phyloP scores from a whole-genome alignment of 371 early-diverging fungal genomes.

The Apophysomyces elegans region DNA sequence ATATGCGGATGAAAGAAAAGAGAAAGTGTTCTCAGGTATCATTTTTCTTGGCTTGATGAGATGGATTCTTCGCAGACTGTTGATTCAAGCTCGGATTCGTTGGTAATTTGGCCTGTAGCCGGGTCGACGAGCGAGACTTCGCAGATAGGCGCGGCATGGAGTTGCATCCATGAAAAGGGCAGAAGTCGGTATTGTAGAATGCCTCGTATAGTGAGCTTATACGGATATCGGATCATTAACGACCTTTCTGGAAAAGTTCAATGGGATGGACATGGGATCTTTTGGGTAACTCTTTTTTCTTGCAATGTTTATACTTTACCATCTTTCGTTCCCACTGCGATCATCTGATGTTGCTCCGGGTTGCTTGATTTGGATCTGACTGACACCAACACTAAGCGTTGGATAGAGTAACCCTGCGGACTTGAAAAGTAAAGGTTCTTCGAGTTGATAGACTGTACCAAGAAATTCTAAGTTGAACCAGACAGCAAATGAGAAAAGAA shows the following conservation, averaged over 20 bases:
- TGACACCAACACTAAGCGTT: slow-evolving; percentile 43
- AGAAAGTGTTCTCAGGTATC: background rate
- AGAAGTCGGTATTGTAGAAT: slow-evolving; percentile 60
- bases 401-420: slow-evolving; percentile 34
- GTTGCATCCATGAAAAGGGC: slow-evolving; percentile 28
- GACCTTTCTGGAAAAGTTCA: slow-evolving; percentile 39
- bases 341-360: slow-evolving; percentile 58
- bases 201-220: slow-evolving; percentile 69
- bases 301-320: slow-evolving; percentile 26
- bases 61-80: slow-evolving; percentile 39
- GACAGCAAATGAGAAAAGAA: background rate
- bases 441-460: slow-evolving; percentile 54
- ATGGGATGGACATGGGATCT: background rate
- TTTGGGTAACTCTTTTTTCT: background rate
- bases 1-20: background rate
- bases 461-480: slow-evolving; percentile 40
- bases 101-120: slow-evolving; percentile 37
- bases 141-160: slow-evolving; percentile 46
- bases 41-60: background rate
- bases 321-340: slow-evolving; percentile 51
- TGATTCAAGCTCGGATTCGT: slow-evolving; percentile 26
- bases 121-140: slow-evolving; percentile 47
- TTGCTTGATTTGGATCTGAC: slow-evolving; percentile 63
- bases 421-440: slow-evolving; percentile 54
- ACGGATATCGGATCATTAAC: slow-evolving; percentile 58